A percentile compares a stretch with the other conserved stretches of the same genome.
Evolutionary conservation across 805 yeast species (phyloP).

Genomic region (Barnettozyma vustinii): DNA sequence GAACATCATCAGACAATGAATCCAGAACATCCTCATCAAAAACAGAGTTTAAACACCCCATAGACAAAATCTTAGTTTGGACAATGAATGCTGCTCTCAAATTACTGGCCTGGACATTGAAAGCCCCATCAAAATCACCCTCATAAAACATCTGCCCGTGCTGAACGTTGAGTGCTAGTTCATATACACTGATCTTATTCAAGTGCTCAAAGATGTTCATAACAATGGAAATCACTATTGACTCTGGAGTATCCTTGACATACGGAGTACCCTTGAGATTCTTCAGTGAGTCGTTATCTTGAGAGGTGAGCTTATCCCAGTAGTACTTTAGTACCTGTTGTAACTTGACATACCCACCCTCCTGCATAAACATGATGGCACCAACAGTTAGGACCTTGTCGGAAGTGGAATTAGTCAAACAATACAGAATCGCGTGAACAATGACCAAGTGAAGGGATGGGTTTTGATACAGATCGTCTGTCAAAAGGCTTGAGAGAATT

Average conservation of each 20-base stretch:
- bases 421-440: constrained; percentile 31
- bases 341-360: constrained; percentile 38
- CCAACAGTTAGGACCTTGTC: constrained; percentile 33
- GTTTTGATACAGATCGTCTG: constrained; percentile 11
- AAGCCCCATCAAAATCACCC: constrained; percentile 24
- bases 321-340: constrained; percentile 26
- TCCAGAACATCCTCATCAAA: constrained; percentile 26
- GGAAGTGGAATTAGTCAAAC: constrained; percentile 29
- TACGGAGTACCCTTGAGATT: constrained; percentile 32
- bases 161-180: constrained; percentile 28
- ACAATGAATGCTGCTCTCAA: constrained; percentile 27
- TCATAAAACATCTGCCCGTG: constrained; percentile 34
- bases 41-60: constrained; percentile 33
- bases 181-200: constrained; percentile 38
- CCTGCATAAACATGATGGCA: constrained; percentile 45
- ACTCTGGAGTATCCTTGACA: constrained; percentile 32
- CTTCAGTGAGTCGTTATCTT: constrained; percentile 24
- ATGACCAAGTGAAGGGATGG: constrained; percentile 32
- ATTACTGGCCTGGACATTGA: constrained; percentile 13
- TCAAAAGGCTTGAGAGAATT: constrained; percentile 21
- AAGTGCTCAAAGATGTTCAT: constrained; percentile 39
- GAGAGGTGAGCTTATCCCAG: constrained; percentile 19
- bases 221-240: constrained; percentile 34
- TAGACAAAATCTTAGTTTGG: constrained; percentile 37
- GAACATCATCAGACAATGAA: constrained; percentile 20